Evolutionary conservation across 164 flowering plant species (phyloP).

Genomic region (Liriodendron chinense): DNA sequence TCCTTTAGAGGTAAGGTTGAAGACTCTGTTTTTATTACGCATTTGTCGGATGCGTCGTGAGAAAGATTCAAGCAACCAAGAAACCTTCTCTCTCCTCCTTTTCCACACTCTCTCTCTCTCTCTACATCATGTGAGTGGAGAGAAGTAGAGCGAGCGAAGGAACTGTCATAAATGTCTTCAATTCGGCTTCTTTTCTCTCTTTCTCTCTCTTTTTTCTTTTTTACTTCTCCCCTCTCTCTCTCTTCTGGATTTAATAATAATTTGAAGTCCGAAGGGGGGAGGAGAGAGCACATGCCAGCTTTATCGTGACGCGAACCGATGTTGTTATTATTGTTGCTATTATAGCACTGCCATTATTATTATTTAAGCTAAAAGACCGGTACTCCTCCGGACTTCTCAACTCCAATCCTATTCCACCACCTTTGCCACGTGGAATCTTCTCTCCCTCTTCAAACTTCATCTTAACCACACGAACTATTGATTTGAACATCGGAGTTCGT

Average conservation of each 20-base stretch:
- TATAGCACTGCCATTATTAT: background rate
- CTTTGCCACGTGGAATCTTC: no score
- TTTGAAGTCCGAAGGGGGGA: background rate
- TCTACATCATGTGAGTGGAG: conserved; percentile 2
- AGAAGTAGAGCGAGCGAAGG: background rate
- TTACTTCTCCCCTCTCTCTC: no score
- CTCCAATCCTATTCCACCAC: no score
- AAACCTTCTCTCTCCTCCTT: no score
- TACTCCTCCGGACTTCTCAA: no score
- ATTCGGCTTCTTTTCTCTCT: no score
- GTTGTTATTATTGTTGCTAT: background rate
- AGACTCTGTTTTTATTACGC: background rate
- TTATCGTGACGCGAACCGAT: background rate
- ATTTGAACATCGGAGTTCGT: no score
- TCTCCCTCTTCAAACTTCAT: no score
- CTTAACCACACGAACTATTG: no score
- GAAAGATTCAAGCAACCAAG: background rate
- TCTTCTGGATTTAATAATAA: no score
- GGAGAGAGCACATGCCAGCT: background rate
- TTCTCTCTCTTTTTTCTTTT: no score
- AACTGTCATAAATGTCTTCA: background rate
- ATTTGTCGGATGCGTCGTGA: background rate
- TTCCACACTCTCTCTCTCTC: background rate
- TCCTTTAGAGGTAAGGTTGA: background rate
- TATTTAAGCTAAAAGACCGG: no score